These are phyloP conservation scores for Pulveroboletus ridleyi DNA, from an alignment of 1,284 basidiomycete genomes.

Conservation along the genomic window DNA sequence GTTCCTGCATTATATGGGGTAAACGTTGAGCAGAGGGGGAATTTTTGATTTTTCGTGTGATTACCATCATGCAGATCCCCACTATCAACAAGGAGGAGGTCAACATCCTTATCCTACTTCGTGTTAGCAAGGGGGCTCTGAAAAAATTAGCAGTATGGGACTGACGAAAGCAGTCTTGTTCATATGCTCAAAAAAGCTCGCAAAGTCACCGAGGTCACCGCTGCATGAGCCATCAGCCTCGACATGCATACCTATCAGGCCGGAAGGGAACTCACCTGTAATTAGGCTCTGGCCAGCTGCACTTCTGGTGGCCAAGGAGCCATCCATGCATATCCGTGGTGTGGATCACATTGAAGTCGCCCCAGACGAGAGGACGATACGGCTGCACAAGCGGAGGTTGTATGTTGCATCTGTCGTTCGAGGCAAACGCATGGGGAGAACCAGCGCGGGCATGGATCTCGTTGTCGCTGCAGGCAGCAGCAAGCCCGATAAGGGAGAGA, in stretches of 20 bases:
- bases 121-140: conserved; percentile 5
- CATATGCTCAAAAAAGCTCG: conserved; percentile 85
- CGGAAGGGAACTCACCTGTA: conserved; percentile 53
- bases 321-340: conserved; percentile 88
- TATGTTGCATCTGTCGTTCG: conserved; percentile 47
- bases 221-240: conserved; percentile 37
- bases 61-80: conserved; percentile 84
- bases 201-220: conserved; percentile 82
- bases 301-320: conserved; percentile 78
- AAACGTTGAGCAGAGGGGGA: background rate
- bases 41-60: background rate
- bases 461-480: conserved; percentile 28
- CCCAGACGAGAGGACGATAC: conserved; percentile 71
- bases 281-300: conserved; percentile 75
- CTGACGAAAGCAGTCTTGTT: conserved; percentile 68
- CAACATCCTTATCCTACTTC: conserved; percentile 65
- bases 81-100: conserved; percentile 74
- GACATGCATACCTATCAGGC: background rate
- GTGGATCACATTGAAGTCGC: conserved; percentile 77
- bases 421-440: conserved; percentile 40
- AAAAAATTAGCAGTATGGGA: conserved; percentile 10
- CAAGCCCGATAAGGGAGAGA: conserved; percentile 27
- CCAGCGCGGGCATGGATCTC: conserved; percentile 20
- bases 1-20: conserved; percentile 51
- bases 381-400: conserved; percentile 57